phyloP scores from a whole-genome alignment of 148 eudicot species.

The Silene uniflora region DNA sequence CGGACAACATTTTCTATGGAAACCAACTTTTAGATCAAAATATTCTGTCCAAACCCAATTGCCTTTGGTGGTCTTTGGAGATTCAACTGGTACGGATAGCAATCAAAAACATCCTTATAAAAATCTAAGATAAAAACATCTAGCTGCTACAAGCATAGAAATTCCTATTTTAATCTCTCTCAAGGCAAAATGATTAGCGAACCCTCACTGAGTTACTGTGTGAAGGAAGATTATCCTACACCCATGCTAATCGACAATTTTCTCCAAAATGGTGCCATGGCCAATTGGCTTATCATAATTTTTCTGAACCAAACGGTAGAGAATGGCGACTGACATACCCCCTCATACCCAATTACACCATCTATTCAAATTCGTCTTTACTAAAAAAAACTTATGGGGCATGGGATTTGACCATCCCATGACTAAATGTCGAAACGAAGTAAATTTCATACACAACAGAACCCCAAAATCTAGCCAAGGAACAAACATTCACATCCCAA shows the following conservation, averaged over 20 bases:
- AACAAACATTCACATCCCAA: not conserved
- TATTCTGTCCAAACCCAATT: not conserved
- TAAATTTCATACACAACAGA: not conserved
- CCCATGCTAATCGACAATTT: not conserved
- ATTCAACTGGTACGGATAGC: no score
- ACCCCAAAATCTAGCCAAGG: not conserved
- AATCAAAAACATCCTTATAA: no score
- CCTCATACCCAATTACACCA: not conserved
- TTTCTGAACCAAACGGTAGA: not conserved
- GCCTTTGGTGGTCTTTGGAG: not conserved
- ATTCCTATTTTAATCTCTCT: no score
- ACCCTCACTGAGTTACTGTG: no score
- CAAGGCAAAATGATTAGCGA: no score
- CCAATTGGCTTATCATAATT: not conserved
- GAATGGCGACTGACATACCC: not conserved
- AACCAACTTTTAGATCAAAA: not conserved
- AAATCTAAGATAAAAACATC: no score
- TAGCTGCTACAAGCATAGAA: no score
- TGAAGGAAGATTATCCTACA: not conserved
- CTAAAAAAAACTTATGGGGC: not conserved
- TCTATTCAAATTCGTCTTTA: not conserved
- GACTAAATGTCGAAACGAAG: not conserved
- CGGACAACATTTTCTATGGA: not conserved
- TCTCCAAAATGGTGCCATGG: not conserved
- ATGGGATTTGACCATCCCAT: not conserved